Conservation (phyloP, 129 eudicot species). For the Scalesia atractyloides region DNA sequence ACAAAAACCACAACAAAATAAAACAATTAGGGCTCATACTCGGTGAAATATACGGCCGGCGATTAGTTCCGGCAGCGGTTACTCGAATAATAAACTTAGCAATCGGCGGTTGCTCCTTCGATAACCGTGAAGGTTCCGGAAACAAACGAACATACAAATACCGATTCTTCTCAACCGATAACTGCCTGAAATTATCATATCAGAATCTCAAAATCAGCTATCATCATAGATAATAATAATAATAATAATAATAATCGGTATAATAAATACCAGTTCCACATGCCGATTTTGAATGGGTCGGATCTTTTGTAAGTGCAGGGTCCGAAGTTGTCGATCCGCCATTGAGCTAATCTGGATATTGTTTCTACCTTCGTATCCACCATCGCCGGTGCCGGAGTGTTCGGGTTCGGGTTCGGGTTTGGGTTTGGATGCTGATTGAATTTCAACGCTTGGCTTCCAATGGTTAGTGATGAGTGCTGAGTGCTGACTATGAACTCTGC, state of each 20-base stretch:
- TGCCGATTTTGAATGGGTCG: constrained; percentile 82
- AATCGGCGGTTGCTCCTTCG: constrained; percentile 87
- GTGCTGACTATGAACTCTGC: no score
- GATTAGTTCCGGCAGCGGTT: constrained; percentile 48
- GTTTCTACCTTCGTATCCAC: constrained; percentile 87
- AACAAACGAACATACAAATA: constrained; percentile 61
- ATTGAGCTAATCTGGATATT: constrained; percentile 80
- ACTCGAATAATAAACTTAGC: constrained; percentile 72
- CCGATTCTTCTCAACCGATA: constrained; percentile 82
- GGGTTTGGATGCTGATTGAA: no score
- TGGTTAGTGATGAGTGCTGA: no score
- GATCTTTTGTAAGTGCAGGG: constrained; percentile 72
- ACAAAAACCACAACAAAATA: background rate
- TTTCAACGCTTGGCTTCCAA: background rate
- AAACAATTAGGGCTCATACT: constrained; percentile 35
- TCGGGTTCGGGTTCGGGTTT: no score
- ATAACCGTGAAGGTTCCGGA: constrained; percentile 65
- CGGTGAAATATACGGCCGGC: constrained; percentile 65
- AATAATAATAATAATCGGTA: background rate
- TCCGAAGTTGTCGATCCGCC: constrained; percentile 85
- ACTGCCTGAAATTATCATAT: constrained; percentile 44
- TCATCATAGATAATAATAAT: background rate
- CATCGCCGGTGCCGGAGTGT: constrained; percentile 32
- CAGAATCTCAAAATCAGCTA: background rate
- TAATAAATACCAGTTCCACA: constrained; percentile 69